Conservation (phyloP, 1,284 basidiomycete species). For the Heterobasidion occidentale region DNA sequence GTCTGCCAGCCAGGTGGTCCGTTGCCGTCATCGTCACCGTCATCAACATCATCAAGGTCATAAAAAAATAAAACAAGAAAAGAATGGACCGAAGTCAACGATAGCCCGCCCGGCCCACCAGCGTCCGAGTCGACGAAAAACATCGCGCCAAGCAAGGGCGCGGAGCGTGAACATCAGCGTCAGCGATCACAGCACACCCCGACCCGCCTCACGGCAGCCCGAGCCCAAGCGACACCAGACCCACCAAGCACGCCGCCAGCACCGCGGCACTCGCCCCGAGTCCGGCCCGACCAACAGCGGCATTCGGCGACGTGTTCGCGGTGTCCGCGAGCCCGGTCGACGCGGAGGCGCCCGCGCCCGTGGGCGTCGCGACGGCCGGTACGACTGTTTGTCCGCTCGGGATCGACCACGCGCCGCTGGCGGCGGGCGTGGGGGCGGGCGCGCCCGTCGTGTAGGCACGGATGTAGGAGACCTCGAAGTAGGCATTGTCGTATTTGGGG, state of each 20-base stretch:
- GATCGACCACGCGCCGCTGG: neutral
- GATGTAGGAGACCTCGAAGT: conserved; percentile 46
- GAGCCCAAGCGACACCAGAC: neutral
- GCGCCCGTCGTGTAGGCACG: conserved; percentile 31
- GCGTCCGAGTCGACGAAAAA: neutral
- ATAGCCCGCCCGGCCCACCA: neutral
- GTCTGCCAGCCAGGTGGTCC: neutral
- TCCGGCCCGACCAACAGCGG: neutral
- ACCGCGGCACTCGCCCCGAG: neutral
- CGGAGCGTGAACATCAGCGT: neutral
- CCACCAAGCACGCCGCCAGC: neutral
- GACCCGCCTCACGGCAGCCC: neutral
- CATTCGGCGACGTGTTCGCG: neutral
- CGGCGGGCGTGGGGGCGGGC: conserved; percentile 9
- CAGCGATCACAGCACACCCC: neutral
- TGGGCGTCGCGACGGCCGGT: conserved; percentile 1
- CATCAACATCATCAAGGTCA: too few species aligned
- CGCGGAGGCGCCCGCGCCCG: neutral
- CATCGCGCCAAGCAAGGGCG: neutral
- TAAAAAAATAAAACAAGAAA: neutral
- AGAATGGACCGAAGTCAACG: neutral
- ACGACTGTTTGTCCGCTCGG: conserved; percentile 1
- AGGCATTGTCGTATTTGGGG: conserved; percentile 45
- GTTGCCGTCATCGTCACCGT: too few species aligned
- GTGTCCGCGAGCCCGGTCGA: neutral